phyloP scores from a whole-genome alignment of 345 rosid genomes.

The Lepidium sativum region DNA sequence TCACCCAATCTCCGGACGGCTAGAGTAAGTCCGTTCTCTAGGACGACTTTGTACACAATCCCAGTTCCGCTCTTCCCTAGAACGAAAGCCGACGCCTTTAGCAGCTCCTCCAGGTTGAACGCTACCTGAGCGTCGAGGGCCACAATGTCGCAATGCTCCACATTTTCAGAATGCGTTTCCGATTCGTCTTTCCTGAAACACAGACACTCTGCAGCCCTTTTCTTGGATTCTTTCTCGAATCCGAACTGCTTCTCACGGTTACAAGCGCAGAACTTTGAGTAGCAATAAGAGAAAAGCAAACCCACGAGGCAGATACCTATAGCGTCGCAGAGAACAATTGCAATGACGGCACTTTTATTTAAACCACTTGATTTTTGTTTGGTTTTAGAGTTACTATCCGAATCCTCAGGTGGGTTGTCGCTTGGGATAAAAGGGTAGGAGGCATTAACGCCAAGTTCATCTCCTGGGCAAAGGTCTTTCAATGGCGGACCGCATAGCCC shows the following conservation, averaged over 20 bases:
- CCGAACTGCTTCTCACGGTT: constrained; percentile 40
- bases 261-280: constrained; percentile 47
- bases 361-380: constrained; percentile 46
- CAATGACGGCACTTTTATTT: constrained; percentile 53
- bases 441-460: constrained; percentile 40
- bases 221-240: constrained; percentile 51
- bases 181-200: constrained; percentile 85
- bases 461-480: constrained; percentile 62
- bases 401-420: constrained; percentile 39
- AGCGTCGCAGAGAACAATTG: constrained; percentile 69
- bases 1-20: constrained; percentile 93
- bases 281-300: constrained; percentile 77
- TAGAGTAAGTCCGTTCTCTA: constrained; percentile 77
- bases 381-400: constrained; percentile 27
- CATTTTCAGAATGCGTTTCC: constrained; percentile 61
- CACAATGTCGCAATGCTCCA: constrained; percentile 74
- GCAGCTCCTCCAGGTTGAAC: constrained; percentile 85
- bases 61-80: constrained; percentile 96
- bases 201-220: constrained; percentile 41
- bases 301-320: constrained; percentile 84
- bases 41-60: constrained; percentile 91
- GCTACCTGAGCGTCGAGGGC: constrained; percentile 67
- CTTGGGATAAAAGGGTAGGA: constrained; percentile 65
- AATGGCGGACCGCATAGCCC: constrained; percentile 89
- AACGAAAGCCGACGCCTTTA: constrained; percentile 95